Evolutionary conservation across 495 filamentous ascomycete species (phyloP), one percentile per base, ranked within the genome.

Genomic region (Tuber microsphaerosporum): DNA sequence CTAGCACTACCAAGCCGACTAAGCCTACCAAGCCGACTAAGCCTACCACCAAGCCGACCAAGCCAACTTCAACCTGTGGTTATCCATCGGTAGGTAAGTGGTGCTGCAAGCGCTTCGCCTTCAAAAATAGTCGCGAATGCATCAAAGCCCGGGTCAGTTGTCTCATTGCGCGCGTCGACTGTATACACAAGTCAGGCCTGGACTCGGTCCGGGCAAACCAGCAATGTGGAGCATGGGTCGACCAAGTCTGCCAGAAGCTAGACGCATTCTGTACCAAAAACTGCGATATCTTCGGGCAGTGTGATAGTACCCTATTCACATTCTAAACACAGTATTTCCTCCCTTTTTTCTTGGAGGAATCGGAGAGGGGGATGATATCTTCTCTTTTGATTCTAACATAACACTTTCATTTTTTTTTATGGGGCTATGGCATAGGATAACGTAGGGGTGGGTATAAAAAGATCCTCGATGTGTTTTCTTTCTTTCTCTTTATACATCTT

Each of bases 251-350:
- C 65, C 20, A 75, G 0, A 73, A 73, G 20, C 45, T 79, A 34
- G 7, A 39, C 34, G 6, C 39, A 4, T 79, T 31, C 14, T 79
- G 77, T 22, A 37, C 34, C 34, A 22, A 9, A 0, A 42, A 41
- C 8, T 79, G 77, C 22, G 14, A 34, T 2, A 22, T 42, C 61
- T 20, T 44, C 19, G 51, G n/a, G 12, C 17, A 51, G 7, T 79
- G 76, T n/a, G 48, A 78, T 22, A 78, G 71, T 17, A 48, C 4
- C 41, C 26, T 41, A 7, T 79, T 73, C 70, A 41, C 75, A 16
- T 0, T 17, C 2, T 79, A 75, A 31, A 56, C n/a, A 6, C 39
- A 6, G 39, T 31, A 61, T 31, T 31, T 2, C 1, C n/a, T 26
- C n/a, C 46, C 7, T 7, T 16, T 19, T 17, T 17, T n/a, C 22